Evolutionary conservation across 495 filamentous ascomycete genomes (phyloP), one percentile per base, ranked within the genome.

Genomic region (Penicillium subrubescens): DNA sequence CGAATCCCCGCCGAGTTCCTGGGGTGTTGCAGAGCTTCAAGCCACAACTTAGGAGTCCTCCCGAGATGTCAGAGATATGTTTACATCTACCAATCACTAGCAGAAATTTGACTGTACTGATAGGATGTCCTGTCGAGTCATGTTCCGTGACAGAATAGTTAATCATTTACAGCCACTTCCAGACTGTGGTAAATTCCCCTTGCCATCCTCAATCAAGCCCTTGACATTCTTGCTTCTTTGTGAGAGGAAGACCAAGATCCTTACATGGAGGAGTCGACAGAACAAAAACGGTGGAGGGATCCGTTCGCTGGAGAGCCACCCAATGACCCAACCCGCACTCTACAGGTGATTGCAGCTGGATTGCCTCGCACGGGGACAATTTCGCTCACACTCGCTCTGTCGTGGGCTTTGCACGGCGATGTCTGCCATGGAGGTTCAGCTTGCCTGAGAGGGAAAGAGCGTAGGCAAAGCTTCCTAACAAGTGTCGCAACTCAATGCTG

Each of bases 341-440:
- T 54, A 34, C 51, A 54, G 27, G 51, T 54, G 14, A 54, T 54
- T n/a, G 51, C 27, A 34, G 51, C 51, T 54, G 53, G 53, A 37
- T 39, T 56, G 10, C 53, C 53, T 56, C 53, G 53, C n/a, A 56
- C 53, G 21, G 53, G 53, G 17, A 35, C 53, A 21, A 56, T 56
- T n/a, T 56, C 53, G 7, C 34, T 56, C n/a, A 56, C 53, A 23
- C 53, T 56, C n/a, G 53, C 53, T 21, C 21, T 56, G n/a, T 29
- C 53, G 6, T 56, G 53, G 53, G 33, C 53, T 39, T 21, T 56
- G 3, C 53, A 56, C 34, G 53, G 53, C 29, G 53, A 56, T 39
- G 33, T 37, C 4, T 56, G 53, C 19, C 53, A 56, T 39, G 53
- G 53, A 3, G 53, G 53, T 5, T 56, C 53, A 34, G 53, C 53